Evolutionary conservation across 2,329 filamentous ascomycete genomes (phyloP), one percentile per base, ranked within the genome.

Genomic region (Verticillium tricorpus): DNA sequence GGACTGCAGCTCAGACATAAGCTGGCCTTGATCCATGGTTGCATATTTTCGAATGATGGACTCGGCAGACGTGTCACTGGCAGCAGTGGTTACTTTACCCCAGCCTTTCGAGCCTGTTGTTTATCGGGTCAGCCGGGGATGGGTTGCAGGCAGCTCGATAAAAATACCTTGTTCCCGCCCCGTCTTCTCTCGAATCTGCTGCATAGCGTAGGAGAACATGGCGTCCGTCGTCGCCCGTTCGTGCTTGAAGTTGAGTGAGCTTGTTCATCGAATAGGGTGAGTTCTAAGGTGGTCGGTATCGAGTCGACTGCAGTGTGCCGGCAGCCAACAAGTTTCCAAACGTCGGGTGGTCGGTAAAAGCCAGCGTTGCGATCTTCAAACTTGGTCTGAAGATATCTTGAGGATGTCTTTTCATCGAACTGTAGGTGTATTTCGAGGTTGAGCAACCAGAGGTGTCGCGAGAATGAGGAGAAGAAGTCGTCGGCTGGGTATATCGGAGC

Each of bases 1-100:
- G 25, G 68, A 65, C 37, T 67, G 63, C 31, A 71, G 57, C 31
- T 67, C 65, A n/a, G 65, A 62, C 8, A 70, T 58, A 6, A 64
- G 63, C 22, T 63, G 60, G 2, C 66, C 65, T 4, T 56, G 5
- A 12, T 65, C 64, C 56, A 68, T 64, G 19, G 57, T 55, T 2
- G 69, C 68, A 63, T 67, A 70, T 2, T 63, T 61, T 11, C 58
- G 45, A 22, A 71, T 63, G 17, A 67, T 57, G 17, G 65, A 61
- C 55, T 71, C 69, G 5, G 66, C 57, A 8, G 45, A 57, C 19
- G 19, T 31, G 19, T n/a, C 22, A 6, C 28, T 19, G 7, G 12
- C 19, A 5, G 34, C 2, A 15, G 34, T 9, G 9, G 40, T 5
- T 22, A n/a, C 40, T 25, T 50, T 50, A 50, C n/a, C 19, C 40